A percentile compares a stretch with the other conserved stretches of the same genome.
Conservation (phyloP, 2,329 filamentous ascomycete species). For the Mariannaea elegans region DNA sequence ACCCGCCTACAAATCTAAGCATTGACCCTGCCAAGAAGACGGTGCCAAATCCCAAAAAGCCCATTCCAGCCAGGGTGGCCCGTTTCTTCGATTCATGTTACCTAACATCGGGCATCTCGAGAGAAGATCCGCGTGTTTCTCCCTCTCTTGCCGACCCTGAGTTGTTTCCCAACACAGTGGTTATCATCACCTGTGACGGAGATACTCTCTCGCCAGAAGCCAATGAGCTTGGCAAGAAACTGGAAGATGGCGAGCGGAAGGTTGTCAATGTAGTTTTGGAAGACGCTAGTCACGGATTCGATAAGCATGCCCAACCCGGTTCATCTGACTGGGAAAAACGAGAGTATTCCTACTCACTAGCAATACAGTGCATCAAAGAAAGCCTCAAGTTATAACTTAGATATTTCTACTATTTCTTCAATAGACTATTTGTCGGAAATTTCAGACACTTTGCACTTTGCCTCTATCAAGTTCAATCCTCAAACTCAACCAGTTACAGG, state of each 20-base stretch:
- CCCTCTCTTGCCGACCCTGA: conserved; percentile 3
- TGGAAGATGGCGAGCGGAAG: conserved; percentile 6
- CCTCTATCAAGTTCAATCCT: no score
- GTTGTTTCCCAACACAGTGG: conserved; percentile 3
- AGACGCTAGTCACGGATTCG: conserved; percentile 11
- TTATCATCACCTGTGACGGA: conserved; percentile 19
- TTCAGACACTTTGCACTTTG: no score
- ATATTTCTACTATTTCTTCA: background rate
- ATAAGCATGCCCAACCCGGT: conserved; percentile 2
- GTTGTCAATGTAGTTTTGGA: conserved; percentile 6
- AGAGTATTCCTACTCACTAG: background rate
- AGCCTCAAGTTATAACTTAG: background rate
- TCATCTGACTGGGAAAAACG: conserved; percentile 13
- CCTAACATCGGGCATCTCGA: background rate
- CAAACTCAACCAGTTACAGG: no score
- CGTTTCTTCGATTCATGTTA: conserved; percentile 16
- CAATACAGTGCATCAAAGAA: conserved; percentile 2
- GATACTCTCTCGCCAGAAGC: conserved; percentile 15
- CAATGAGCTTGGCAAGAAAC: background rate
- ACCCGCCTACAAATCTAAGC: conserved; percentile 6
- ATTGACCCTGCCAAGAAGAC: conserved; percentile 4
- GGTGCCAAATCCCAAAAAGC: conserved; percentile 7
- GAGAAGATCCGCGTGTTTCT: conserved; percentile 12
- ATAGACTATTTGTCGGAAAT: no score
- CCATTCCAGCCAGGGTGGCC: background rate